Evolutionary conservation across 805 yeast genomes (phyloP), one percentile per base, ranked within the genome.

Genomic region (Spathaspora passalidarum): DNA sequence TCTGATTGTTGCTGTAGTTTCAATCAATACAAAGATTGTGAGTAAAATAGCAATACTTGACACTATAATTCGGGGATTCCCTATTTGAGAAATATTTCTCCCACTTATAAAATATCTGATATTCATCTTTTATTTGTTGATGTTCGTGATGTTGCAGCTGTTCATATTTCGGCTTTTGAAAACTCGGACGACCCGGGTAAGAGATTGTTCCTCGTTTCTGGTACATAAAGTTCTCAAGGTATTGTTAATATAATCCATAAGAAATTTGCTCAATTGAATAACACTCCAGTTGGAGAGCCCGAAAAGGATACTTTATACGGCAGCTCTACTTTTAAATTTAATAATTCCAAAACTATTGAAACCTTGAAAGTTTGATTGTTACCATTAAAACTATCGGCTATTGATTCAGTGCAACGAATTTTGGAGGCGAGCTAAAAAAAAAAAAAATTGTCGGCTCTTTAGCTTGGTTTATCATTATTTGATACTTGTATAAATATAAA

Each of bases 131-230:
- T n/a, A 19, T 64, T 59, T 55, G 56, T 57, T 42, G 79, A 68
- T 56, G 79, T 75, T 5, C 63, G 78, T 56, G 79, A 74, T 47
- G 78, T 73, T 32, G 78, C 78, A 11, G 51, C 50, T 38, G 67
- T 25, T 50, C 80, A 75, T 54, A 46, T 72, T 13, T 50, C 56
- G 19, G 74, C 75, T 5, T 56, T 71, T 46, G 69, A 65, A 49
- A 55, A 55, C 26, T 53, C 54, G 7, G 54, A 54, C 6, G 51
- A 61, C 5, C 48, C 52, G 17, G 52, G 55, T 36, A 38, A 62
- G 49, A 53, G 68, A 32, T 54, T 64, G 38, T 43, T 61, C 38
- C 23, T 63, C 47, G 47, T 32, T 37, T 45, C 52, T 0, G 52
- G 49, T 2, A 49, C 50, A 14, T 60, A 56, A 47, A 48, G 50